These are phyloP conservation scores for Fusarium torreyae DNA, from an alignment of 2,329 filamentous ascomycete species.

Conservation along the genomic window DNA sequence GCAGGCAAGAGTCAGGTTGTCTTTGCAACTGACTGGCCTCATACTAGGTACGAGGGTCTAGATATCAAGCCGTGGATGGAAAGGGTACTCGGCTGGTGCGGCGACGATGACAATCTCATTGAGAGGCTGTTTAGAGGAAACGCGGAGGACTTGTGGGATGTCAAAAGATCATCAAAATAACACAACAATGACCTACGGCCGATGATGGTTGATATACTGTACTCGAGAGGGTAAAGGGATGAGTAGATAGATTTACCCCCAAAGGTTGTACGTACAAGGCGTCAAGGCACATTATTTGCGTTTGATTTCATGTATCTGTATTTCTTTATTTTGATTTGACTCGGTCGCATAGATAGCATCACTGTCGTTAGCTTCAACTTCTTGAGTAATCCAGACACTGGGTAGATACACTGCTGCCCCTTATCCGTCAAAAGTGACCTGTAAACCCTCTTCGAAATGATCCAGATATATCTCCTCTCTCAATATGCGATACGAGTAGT, in stretches of 20 bases:
- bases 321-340: not conserved
- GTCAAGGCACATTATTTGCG: not conserved
- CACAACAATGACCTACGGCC: not conserved
- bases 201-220: not conserved
- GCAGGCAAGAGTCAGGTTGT: conserved; percentile 62
- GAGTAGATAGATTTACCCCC: not conserved
- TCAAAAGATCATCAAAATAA: conserved; percentile 1
- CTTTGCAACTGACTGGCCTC: conserved; percentile 76
- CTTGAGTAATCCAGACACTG: not conserved
- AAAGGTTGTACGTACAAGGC: not conserved
- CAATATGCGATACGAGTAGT: not conserved
- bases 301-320: not conserved
- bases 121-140: conserved; percentile 69
- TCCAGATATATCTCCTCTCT: not conserved
- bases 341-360: not conserved
- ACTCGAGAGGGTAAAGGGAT: not conserved
- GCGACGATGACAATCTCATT: conserved; percentile 59
- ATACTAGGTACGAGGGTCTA: conserved; percentile 72
- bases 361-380: not conserved
- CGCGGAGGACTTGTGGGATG: conserved; percentile 65
- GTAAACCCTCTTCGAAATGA: too few relatives aligned
- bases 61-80: conserved; percentile 65
- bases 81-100: conserved; percentile 68
- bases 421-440: not conserved
- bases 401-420: not conserved